phyloP scores from a whole-genome alignment of 108 stramenopile species.

The Skeletonema potamos region DNA sequence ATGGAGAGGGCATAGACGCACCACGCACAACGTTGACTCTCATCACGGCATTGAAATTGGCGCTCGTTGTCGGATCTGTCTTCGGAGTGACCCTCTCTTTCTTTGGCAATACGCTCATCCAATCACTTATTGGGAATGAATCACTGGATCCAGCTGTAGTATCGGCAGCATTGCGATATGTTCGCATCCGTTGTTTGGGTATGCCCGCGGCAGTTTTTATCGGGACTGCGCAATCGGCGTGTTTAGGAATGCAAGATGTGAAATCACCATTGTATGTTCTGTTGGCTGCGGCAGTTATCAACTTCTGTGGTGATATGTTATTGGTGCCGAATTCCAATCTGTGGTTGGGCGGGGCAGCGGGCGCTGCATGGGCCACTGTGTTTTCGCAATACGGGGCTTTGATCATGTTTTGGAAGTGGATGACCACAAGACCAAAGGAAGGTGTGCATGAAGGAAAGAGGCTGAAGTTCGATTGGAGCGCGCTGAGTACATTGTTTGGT shows the following conservation, averaged over 20 bases:
- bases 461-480: not conserved
- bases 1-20: slow-evolving; percentile 18
- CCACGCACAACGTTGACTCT: slow-evolving; percentile 54
- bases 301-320: slow-evolving; percentile 71
- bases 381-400: slow-evolving; percentile 70
- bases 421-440: slow-evolving; percentile 18
- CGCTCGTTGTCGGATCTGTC: slow-evolving; percentile 60
- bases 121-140: slow-evolving; percentile 77
- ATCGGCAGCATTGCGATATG: slow-evolving; percentile 74
- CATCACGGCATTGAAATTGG: slow-evolving; percentile 66
- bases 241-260: slow-evolving; percentile 81
- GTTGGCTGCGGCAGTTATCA: slow-evolving; percentile 75
- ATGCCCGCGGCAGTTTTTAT: slow-evolving; percentile 85
- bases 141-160: slow-evolving; percentile 66
- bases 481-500: not conserved
- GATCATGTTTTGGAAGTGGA: slow-evolving; percentile 57
- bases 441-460: not conserved
- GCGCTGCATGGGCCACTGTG: slow-evolving; percentile 80
- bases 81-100: slow-evolving; percentile 57
- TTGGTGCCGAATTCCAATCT: slow-evolving; percentile 54
- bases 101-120: slow-evolving; percentile 48
- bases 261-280: slow-evolving; percentile 74
- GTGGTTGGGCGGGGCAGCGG: slow-evolving; percentile 71
- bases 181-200: slow-evolving; percentile 80
- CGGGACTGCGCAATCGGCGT: slow-evolving; percentile 78